Conservation (phyloP, 805 yeast species). For the Candida insectorum region DNA sequence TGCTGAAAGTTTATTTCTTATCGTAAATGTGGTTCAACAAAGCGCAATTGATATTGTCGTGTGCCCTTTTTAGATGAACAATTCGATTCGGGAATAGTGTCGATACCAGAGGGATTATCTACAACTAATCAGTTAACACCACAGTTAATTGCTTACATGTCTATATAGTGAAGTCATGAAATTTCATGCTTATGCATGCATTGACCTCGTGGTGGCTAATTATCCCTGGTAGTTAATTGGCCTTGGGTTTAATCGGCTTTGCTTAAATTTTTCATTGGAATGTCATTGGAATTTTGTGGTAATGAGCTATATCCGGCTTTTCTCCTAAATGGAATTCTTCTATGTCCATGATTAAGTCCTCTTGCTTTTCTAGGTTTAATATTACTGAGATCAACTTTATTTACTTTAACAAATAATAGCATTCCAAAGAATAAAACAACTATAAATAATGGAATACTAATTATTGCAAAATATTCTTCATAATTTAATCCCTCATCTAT, state of each 20-base stretch:
- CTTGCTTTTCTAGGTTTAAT: constrained; percentile 27
- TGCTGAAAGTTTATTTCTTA: too few species aligned
- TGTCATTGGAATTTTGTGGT: constrained; percentile 29
- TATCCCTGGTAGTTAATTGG: too few species aligned
- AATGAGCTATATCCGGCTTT: constrained; percentile 22
- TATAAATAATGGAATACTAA: constrained; percentile 68
- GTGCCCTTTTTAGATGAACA: too few species aligned
- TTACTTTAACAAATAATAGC: constrained; percentile 60
- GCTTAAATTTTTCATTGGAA: constrained; percentile 7
- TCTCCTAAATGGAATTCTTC: constrained; percentile 22
- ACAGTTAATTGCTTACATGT: too few species aligned
- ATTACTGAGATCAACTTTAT: constrained; percentile 45
- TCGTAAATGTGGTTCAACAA: too few species aligned
- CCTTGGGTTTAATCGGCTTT: constrained; percentile 1
- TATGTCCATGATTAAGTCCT: constrained; percentile 25
- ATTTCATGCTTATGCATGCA: too few species aligned
- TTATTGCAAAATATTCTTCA: constrained; percentile 59
- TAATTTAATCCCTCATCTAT: constrained; percentile 48
- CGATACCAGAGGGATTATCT: too few species aligned
- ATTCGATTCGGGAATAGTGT: too few species aligned
- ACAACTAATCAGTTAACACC: too few species aligned
- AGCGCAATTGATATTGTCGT: too few species aligned
- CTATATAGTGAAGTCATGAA: too few species aligned
- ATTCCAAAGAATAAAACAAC: constrained; percentile 55
- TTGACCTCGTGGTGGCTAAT: too few species aligned